Base-by-base conservation (phyloP, 805 yeast species). In the Barnettozyma populi region DNA sequence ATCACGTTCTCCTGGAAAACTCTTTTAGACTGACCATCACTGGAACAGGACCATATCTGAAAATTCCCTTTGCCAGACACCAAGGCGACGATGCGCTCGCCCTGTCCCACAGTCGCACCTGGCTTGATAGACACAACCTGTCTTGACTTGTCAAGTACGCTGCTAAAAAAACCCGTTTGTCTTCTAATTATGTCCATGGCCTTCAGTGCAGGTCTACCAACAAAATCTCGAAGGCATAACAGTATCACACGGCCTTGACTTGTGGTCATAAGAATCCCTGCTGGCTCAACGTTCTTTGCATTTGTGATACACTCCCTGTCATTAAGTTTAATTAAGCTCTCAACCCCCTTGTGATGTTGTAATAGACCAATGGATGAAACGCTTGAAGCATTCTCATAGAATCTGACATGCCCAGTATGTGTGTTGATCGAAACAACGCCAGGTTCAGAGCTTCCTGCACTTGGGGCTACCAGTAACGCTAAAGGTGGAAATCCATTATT, bases 191-290 rank as follows among this genome's bases (percentile, higher is more conserved):
- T 54, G 20, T 59, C 62, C 19, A 55, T 50, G 4, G 51, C 44
- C 20, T 55, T 50, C 11, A 76, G 57, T 13, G 60, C 58, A 1
- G 86, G 80, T 56, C 79, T 82, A 29, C 95, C 92, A 32, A 77
- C 71, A 41, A 78, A 71, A 62, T 89, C 94, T 51, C 84, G 76
- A 29, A 90, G 67, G 0, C 82, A 70, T 2, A 88, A 59, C 38
- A 86, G 69, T 6, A 83, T 62, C 38, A 84, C 78, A 50, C 90
- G 71, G 21, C 88, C 88, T 51, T 76, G 68, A 4, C 86, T 78
- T 0, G 97, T 88, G 7, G 89, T 77, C 8, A 84, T 59, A 0
- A 84, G 71, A 5, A 88, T 70, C 2, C 96, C 96, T 1, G 85
- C 79, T 0, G 94, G 90, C 53, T 82, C 88, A 10, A 84, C 72